Conservation (phyloP, 1,284 basidiomycete genomes). For the Leucoagaricus sp. region DNA sequence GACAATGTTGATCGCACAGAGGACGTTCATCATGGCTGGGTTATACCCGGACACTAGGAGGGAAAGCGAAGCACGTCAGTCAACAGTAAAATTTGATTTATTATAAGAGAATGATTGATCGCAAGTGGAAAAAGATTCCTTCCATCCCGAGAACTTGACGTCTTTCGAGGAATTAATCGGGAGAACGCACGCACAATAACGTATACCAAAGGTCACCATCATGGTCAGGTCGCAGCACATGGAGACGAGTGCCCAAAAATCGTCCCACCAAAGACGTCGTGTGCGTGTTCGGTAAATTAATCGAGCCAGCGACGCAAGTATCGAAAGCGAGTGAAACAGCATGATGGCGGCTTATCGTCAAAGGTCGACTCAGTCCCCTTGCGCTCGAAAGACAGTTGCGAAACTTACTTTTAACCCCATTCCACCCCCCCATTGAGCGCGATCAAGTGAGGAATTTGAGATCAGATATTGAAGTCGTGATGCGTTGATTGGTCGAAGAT, state of each 20-base stretch:
- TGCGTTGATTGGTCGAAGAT: background rate
- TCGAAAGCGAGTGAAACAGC: background rate
- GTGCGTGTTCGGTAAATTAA: conserved; percentile 7
- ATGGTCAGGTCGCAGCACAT: background rate
- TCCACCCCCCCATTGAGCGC: background rate
- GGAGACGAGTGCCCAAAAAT: conserved; percentile 12
- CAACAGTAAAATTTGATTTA: background rate
- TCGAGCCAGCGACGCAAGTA: background rate
- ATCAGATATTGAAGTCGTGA: too few species aligned
- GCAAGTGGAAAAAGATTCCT: background rate
- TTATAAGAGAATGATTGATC: background rate
- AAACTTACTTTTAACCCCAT: background rate
- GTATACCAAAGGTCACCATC: background rate
- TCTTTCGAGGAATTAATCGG: background rate
- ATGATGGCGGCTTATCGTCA: background rate
- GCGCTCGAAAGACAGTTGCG: background rate
- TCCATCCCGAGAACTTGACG: background rate
- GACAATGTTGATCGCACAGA: background rate
- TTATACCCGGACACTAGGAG: background rate
- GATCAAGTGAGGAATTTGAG: too few species aligned
- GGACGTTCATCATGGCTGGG: background rate
- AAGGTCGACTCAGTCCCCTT: background rate
- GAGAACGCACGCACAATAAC: background rate
- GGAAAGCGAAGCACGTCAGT: background rate
- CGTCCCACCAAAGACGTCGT: conserved; percentile 13